Evolutionary conservation across 768 basidiomycete genomes (phyloP), one percentile per base, ranked within the genome.

Genomic region (Hemileccinum impolitum): DNA sequence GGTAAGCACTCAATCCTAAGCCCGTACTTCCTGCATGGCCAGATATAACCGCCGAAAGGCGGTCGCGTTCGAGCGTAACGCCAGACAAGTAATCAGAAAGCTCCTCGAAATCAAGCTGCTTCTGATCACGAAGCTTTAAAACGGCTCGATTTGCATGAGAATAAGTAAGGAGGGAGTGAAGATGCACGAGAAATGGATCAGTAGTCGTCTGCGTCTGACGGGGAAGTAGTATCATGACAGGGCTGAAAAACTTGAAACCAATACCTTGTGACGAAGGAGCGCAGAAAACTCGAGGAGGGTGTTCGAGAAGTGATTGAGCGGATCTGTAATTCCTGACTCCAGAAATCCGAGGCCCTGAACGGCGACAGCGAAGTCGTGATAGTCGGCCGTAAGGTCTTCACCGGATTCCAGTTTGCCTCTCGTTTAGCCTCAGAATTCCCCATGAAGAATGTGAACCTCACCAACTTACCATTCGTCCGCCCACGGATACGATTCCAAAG

Each of bases 71-170:
- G 11, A 84, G 75, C 1, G 91, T 93, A 39, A 97, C 85, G n/a
- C 87, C 89, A 6, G 90, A 89, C 12, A 99, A 77, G 68, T 98
- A 98, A 45, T 93, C 90, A 2, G 93, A 92, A 9, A 98, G 79
- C 65, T 98, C 95, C 70, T 99, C 96, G 55, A 97, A 95, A 64
- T 99, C 96, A 47, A 98, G 81, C 67, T 99, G 96, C 68, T 98
- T 99, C 70, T 98, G 96, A 66, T 98, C 96, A 39, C 96, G 84
- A 26, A 96, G 78, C 68, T 91, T 95, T 56, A 99, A 79, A 18
- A 98, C 92, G n/a, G 87, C 83, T 44, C 91, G 85, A 57, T 97
- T 95, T 26, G 90, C 85, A 63, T 92, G 85, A 2, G 93, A 91
- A 69, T 97, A 97, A n/a, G 84, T 79, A n/a, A 94, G 74, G 6